A percentile compares a stretch with the other conserved stretches of the same genome.
These are phyloP conservation scores for Vanilla planifolia DNA, from an alignment of 106 monocot genomes.

Conservation along the genomic window DNA sequence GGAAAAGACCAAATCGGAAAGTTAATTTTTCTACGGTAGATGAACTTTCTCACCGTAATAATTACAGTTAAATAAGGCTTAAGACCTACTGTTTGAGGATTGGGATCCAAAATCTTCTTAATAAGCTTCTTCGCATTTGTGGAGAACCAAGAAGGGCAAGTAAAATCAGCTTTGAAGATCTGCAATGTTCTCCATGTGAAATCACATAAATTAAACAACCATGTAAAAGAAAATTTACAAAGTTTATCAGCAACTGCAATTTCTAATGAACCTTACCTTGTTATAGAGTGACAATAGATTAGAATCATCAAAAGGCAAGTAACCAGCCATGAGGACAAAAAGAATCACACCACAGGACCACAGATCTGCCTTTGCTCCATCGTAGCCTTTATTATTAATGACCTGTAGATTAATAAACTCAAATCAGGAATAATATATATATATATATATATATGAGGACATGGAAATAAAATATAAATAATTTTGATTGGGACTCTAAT, in stretches of 20 bases:
- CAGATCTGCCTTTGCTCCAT: conserved; percentile 90
- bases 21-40: background rate
- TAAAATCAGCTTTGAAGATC: conserved; percentile 92
- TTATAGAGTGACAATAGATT: conserved; percentile 68
- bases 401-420: conserved; percentile 28
- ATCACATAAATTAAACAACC: background rate
- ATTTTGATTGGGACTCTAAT: background rate
- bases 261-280: conserved; percentile 48
- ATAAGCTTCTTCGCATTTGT: conserved; percentile 91
- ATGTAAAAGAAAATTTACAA: too few relatives aligned
- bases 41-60: background rate
- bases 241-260: too few relatives aligned
- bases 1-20: background rate
- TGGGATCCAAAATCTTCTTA: conserved; percentile 84
- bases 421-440: background rate
- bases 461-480: background rate
- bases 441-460: background rate
- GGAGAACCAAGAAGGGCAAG: conserved; percentile 90
- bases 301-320: conserved; percentile 82
- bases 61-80: background rate
- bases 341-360: conserved; percentile 98
- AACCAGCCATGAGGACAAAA: conserved; percentile 87
- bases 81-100: conserved; percentile 61
- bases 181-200: conserved; percentile 14
- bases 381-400: conserved; percentile 86